Base-by-base conservation (phyloP, 2,329 filamentous ascomycete species). In the Dissoconium aciculare region DNA sequence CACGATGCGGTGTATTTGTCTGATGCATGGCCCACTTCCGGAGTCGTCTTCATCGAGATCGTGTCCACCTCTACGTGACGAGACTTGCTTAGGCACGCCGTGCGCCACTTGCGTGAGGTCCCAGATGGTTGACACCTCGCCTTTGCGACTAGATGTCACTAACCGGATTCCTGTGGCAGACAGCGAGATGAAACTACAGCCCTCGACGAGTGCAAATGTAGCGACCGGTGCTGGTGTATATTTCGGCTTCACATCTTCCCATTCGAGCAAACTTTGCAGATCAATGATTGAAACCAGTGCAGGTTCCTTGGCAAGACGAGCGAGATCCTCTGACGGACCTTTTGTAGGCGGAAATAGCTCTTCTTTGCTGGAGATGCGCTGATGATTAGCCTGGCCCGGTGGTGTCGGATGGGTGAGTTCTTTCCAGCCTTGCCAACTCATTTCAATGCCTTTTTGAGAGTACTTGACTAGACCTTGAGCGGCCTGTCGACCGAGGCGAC, bases 1-100 rank as follows among this genome's bases (percentile, higher is more conserved):
- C 12, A 82, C 81, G 50, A 92, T 94, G 37, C 85, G 74, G 5
- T 84, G 82, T 37, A 94, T 67, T 52, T 93, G 82, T 28, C 84
- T 76, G 17, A 94, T 80, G 35, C 60, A 54, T 3, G 58, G 59
- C 5, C 58, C 58, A 13, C 40, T 40, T 30, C 40, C 44, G n/a
- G 14, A 29, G 3, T 32, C 37, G 17, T 37, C 40, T 8, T 40
- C 35, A 13, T 42, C 36, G 24, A 34, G 30, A 11, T 31, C 28
- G 13, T 23, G 14, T 3, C 5, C 27, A 8, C 19, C 19, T 8
- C 8, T 8, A n/a, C n/a, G 19, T n/a, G 19, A 8, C 19, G 19
- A 23, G 8, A 23, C 19, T 8, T 23, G 19, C 26, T 17, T 39
- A 17, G 38, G 33, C 15, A 39, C 49, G 24, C 60, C 64, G 24